These are phyloP conservation scores for Mucor plumbeus DNA, from an alignment of 371 early-diverging fungal species.

Conservation along the genomic window DNA sequence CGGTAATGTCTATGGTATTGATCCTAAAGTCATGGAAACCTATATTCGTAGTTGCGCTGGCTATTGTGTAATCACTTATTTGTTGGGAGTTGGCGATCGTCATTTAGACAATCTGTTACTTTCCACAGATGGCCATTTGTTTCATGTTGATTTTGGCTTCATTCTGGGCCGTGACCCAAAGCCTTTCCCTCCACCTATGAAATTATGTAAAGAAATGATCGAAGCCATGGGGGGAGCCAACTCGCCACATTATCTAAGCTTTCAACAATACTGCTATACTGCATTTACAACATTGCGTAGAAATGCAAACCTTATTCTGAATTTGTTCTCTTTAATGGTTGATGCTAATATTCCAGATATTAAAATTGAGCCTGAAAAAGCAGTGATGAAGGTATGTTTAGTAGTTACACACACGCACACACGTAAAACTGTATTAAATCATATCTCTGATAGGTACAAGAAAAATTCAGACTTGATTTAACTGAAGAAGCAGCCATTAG, in stretches of 20 bases:
- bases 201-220: constrained; percentile 98
- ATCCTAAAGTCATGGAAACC: constrained; percentile 88
- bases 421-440: too few species aligned
- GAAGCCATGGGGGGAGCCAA: constrained; percentile 97
- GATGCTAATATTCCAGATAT: constrained; percentile 95
- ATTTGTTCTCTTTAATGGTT: constrained; percentile 95
- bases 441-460: constrained; percentile 74
- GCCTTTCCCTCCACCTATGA: constrained; percentile 99
- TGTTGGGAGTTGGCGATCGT: constrained; percentile 99
- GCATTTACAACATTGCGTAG: constrained; percentile 93
- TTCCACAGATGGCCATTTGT: constrained; percentile 86
- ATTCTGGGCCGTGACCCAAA: constrained; percentile 98
- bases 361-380: constrained; percentile 95
- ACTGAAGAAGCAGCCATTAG: constrained; percentile 95
- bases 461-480: constrained; percentile 91
- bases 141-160: constrained; percentile 99
- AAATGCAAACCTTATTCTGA: constrained; percentile 92
- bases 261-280: constrained; percentile 90
- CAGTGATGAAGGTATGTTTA: constrained; percentile 80
- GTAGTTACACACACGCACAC: background rate
- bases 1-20: constrained; percentile 71
- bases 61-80: constrained; percentile 97
- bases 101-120: constrained; percentile 97
- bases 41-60: constrained; percentile 96
- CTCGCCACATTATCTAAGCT: constrained; percentile 81